Evolutionary conservation across 345 rosid genomes (phyloP), one percentile per base, ranked within the genome.

Genomic region (Reutealis trisperma): DNA sequence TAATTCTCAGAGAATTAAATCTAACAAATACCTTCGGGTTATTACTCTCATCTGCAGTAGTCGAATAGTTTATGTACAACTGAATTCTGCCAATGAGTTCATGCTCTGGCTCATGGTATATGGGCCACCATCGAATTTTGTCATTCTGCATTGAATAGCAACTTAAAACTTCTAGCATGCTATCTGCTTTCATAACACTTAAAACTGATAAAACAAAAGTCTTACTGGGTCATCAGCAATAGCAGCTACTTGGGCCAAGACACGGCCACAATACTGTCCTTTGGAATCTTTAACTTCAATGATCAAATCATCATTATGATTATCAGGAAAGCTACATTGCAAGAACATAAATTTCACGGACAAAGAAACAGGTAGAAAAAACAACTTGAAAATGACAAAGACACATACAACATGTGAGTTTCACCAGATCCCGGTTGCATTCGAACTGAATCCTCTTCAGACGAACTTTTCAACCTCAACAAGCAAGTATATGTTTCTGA

Each of bases 51-150:
- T 80, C 83, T 41, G 58, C n/a, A 63, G 78, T 52, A 49, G 66
- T 80, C 41, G 83, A 80, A 49, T 80, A 80, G 49, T 63, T 75
- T 69, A 80, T 63, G 54, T 69, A 63, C 71, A 80, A 62, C 71
- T 80, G 79, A n/a, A 80, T 54, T 70, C 77, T 74, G 27, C 83
- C 83, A 69, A 75, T 49, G 18, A 75, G 60, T 25, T 80, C 83
- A 70, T 75, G 83, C 9, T 74, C 83, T 54, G 79, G 79, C 25
- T 80, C 78, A 63, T 30, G 79, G 69, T 69, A 80, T n/a, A 80
- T 74, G 58, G 79, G 79, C 83, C 83, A 80, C 83, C 83, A 80
- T 27, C 83, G 75, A 70, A 80, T 70, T 61, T 80, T 80, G 59
- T 80, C 75, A 80, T 51, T 80, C 83, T 80, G 78, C 45, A 71